Base-by-base conservation (phyloP, 371 early-diverging fungal genomes). In the Syncephalastrum racemosum region DNA sequence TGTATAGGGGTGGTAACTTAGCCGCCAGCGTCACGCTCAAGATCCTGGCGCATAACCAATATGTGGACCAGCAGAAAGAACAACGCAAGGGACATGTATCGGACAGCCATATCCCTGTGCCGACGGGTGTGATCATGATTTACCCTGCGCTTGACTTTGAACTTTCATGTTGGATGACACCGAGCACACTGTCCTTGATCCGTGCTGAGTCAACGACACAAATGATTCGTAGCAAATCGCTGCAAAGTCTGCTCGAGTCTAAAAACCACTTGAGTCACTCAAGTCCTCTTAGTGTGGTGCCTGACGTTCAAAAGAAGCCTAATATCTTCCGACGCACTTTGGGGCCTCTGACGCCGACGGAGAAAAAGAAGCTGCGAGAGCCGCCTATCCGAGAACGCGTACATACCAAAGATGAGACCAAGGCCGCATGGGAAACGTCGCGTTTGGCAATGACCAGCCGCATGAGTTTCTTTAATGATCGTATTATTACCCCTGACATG, bases 121-220 rank as follows among this genome's bases (percentile, higher is more conserved):
- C 79, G 13, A 75, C 68, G 4, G 94, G 91, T 4, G 54, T 96
- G n/a, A 66, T 98, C 10, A 75, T 96, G 36, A 84, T 92, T 18
- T 98, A 98, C 64, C 95, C 95, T 10, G 89, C 88, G 55, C 80
- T 96, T 39, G 87, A 92, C 50, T 92, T 94, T 62, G 92, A 96
- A 64, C 82, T 95, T 66, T 81, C 85, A 0, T 92, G 91, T 55
- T 96, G 96, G 95, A 90, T 96, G 88, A 80, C 90, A 0, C 80
- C 85, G 0, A 70, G 76, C 5, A 85, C 92, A 27, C 67, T 88
- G 4, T 75, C 83, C 2, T 64, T 79, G 4, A 73, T 79, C 19
- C 70, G 76, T 12, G 71, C 76, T 4, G 71, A 75, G 56, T 79
- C 79, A 1, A 70, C 65, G 2, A 65, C 66, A 2, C 52, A 62